phyloP scores from a whole-genome alignment of 495 filamentous ascomycete genomes.

The Xylaria intraflava region DNA sequence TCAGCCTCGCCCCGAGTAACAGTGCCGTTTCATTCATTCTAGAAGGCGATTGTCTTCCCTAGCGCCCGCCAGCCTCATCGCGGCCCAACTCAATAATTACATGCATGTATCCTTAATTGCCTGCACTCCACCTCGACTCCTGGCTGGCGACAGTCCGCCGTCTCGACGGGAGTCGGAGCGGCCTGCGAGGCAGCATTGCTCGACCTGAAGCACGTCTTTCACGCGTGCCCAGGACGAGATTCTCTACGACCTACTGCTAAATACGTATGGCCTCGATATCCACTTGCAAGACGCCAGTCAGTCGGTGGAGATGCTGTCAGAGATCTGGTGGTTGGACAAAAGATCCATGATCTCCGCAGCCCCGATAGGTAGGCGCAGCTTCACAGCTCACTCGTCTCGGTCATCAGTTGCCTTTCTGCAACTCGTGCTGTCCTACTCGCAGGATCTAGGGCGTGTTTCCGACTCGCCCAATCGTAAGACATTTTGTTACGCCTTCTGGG shows the following conservation, averaged over 20 bases:
- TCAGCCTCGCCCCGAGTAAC: conserved; percentile 7
- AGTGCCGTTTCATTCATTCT: conserved; percentile 11
- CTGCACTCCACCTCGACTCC: conserved; percentile 1
- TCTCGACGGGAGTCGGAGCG: background rate
- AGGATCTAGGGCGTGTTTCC: conserved; percentile 23
- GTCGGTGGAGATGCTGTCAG: background rate
- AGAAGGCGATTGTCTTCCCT: background rate
- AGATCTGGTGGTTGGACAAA: conserved; percentile 5
- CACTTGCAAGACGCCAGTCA: background rate
- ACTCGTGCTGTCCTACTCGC: conserved; percentile 15
- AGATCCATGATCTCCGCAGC: conserved; percentile 9
- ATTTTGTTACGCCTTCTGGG: conserved; percentile 15
- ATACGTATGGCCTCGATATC: background rate
- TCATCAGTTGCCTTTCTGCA: conserved; percentile 2
- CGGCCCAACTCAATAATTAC: background rate
- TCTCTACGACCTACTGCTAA: background rate
- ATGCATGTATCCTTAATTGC: conserved; percentile 6
- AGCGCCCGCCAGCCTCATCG: background rate
- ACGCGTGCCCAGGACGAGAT: conserved; percentile 3
- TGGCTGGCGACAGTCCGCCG: conserved; percentile 1
- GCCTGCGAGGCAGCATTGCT: background rate
- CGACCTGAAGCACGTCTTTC: conserved; percentile 4
- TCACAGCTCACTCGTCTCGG: conserved; percentile 1
- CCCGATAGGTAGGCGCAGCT: conserved; percentile 6
- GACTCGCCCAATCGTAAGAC: conserved; percentile 19